Evolutionary conservation across 1,284 basidiomycete genomes (phyloP).

Genomic region (Melanopsichium pennsylvanicum): DNA sequence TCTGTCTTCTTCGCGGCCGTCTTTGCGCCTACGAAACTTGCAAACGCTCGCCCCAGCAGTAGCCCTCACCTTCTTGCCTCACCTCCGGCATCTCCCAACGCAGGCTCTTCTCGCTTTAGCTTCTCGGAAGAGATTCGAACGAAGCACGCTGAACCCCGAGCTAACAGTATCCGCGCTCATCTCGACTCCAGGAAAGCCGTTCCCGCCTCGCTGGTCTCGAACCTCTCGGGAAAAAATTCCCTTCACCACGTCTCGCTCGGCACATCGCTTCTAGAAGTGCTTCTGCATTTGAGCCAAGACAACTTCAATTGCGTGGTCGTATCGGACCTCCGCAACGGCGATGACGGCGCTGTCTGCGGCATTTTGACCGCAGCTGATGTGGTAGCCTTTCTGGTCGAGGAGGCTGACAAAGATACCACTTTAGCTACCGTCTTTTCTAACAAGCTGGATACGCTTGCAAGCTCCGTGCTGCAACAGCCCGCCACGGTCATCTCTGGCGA

Average conservation of each 20-base stretch:
- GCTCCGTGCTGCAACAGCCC: constrained; percentile 13
- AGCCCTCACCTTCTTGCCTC: constrained; percentile 12
- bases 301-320: constrained; percentile 27
- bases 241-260: constrained; percentile 22
- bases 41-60: background rate
- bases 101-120: background rate
- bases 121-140: background rate
- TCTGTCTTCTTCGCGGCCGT: constrained; percentile 33
- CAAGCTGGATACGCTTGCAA: constrained; percentile 11
- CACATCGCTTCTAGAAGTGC: constrained; percentile 11
- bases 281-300: constrained; percentile 15
- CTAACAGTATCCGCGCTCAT: constrained; percentile 6
- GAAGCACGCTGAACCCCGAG: background rate
- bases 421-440: constrained; percentile 13
- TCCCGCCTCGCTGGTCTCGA: constrained; percentile 20
- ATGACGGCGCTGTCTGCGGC: constrained; percentile 30
- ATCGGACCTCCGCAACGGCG: constrained; percentile 1
- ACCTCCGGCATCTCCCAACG: constrained; percentile 29
- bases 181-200: constrained; percentile 10
- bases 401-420: constrained; percentile 17
- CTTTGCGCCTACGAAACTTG: constrained; percentile 12
- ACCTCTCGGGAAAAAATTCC: constrained; percentile 24
- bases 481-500: constrained; percentile 36
- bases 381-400: constrained; percentile 23
- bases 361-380: constrained; percentile 31